phyloP scores from a whole-genome alignment of 371 early-diverging fungal genomes.

The Lichtheimia ramosa region DNA sequence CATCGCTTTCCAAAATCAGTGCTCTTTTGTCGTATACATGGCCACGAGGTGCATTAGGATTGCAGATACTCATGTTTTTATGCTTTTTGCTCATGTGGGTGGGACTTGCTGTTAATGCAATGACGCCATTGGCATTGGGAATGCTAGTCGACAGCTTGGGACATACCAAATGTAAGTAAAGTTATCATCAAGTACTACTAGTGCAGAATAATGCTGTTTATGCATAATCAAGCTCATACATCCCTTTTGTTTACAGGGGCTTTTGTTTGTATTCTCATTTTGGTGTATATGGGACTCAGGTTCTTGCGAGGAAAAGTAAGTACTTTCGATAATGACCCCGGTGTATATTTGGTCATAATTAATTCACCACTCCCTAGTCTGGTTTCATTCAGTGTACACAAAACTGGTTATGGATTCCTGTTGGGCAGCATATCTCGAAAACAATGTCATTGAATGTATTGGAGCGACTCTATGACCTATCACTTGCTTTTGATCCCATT shows the following conservation, averaged over 20 bases:
- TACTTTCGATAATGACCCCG: not conserved
- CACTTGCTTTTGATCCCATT: conserved; percentile 82
- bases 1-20: conserved; percentile 20
- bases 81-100: conserved; percentile 67
- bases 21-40: conserved; percentile 81
- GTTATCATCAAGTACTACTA: not conserved
- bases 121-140: conserved; percentile 80
- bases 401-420: conserved; percentile 86
- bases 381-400: conserved; percentile 81
- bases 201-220: too few relatives aligned
- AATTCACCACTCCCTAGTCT: conserved; percentile 23
- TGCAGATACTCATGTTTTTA: conserved; percentile 67
- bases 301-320: conserved; percentile 73
- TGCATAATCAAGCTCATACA: too few relatives aligned
- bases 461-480: conserved; percentile 80
- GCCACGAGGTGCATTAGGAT: conserved; percentile 61
- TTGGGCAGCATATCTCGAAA: conserved; percentile 85
- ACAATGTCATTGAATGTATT: conserved; percentile 84
- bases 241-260: conserved; percentile 14
- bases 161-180: conserved; percentile 23
- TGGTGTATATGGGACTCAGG: conserved; percentile 67
- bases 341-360: too few relatives aligned
- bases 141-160: conserved; percentile 65
- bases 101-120: conserved; percentile 80
- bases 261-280: conserved; percentile 65